Evolutionary conservation across 2,329 filamentous ascomycete genomes (phyloP), one percentile per base, ranked within the genome.

Genomic region (Arthroderma sp.): DNA sequence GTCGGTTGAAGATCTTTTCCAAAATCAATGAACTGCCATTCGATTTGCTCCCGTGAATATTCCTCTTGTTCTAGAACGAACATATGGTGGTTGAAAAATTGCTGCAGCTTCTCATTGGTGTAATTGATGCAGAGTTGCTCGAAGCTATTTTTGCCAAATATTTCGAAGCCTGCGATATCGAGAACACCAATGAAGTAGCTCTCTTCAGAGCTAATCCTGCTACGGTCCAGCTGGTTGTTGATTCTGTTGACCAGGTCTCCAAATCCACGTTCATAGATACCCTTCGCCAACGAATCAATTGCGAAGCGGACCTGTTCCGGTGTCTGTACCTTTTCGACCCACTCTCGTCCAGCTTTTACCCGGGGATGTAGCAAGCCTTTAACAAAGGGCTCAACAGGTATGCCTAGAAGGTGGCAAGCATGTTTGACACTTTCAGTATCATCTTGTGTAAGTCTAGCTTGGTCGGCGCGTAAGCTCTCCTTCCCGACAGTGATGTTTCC

Each of bases 61-160:
- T 98, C 93, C 71, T 98, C 93, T 67, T 98, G 93, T 70, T 98
- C 93, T 6, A 98, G 78, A 8, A 98, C 93, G 68, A 98, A 98
- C 93, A 98, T 98, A 76, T 98, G 94, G 69, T 98, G 93, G 67
- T 98, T 98, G 81, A 98, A 98, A 72, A 98, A 98, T 65, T 98
- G 93, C 68, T 98, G 93, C 5, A 98, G 82, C 71, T 96, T 98
- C 72, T 98, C 93, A 73, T 98, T 98, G 61, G 94, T 97, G 73
- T 98, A 98, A 73, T 98, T 98, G 79, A 98, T 98, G 76, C 93
- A 98, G 4, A 98, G 80, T 71, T 98, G 93, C 71, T 98, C 93
- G 67, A 98, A 98, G 76, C 91, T 96, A 76, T 98, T 98, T 66
- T 88, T 82, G 65, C 98, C 91, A 66, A 98, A 98, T 59, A 98